Evolutionary conservation across 2,329 filamentous ascomycete genomes (phyloP), one percentile per base, ranked within the genome.

Genomic region (Colletotrichum echinochloae): DNA sequence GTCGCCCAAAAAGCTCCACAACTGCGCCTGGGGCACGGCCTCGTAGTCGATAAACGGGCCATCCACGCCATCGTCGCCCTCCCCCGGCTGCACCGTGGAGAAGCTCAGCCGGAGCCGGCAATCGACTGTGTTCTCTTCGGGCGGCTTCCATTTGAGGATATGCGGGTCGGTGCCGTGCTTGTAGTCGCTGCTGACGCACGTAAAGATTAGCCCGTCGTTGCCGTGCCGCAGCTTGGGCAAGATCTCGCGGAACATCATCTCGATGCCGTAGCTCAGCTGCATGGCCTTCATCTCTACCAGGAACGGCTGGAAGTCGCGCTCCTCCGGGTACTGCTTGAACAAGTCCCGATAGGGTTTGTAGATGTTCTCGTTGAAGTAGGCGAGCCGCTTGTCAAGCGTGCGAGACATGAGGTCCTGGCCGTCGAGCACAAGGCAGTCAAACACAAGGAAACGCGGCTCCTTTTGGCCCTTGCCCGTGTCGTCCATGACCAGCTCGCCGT

Each of bases 71-170:
- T 93, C 91, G 41, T 89, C 88, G 55, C 89, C 88, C 75, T 96
- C 92, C 20, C 85, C 81, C 1, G 92, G 91, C 70, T 93, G 87
- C n/a, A 92, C 84, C 0, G 85, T 78, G 0, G 92, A 92, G 76
- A 98, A 98, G 16, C 88, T 85, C 52, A 99, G 87, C 61, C 88
- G 89, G 75, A 98, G 87, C 51, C 92, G 89, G 80, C 97, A 98
- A 79, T 99, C 96, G 75, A 99, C 90, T 0, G 94, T 97, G 83
- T 99, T 99, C 80, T 99, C 96, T 74, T 93, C 87, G 5, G 94
- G 94, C 0, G 95, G 94, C 82, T 99, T 99, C 96, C 96, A 99
- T 81, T 99, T 99, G 48, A 99, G 85, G 73, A 98, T 99, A 79
- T 97, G 92, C 60, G 89, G 89, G 81, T 99, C 96, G 16, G 96